These are phyloP conservation scores for Infundibulicybe gibba DNA, from an alignment of 768 basidiomycete species.

Conservation along the genomic window DNA sequence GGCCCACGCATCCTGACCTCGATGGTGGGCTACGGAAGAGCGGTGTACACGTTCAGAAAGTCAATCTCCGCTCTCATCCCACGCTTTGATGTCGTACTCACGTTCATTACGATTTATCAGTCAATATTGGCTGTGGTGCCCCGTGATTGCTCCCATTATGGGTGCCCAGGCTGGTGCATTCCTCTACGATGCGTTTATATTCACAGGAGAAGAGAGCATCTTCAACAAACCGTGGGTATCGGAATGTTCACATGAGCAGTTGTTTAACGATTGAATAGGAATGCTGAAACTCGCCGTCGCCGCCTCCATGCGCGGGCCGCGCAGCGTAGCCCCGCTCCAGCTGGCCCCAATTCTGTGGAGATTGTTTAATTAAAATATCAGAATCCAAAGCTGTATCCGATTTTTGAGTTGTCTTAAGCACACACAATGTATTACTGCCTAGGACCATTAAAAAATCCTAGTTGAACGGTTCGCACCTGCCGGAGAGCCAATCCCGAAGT, in stretches of 20 bases:
- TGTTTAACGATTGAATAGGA: not conserved
- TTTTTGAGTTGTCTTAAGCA: no score
- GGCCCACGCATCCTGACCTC: constrained; percentile 66
- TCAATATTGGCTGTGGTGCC: constrained; percentile 77
- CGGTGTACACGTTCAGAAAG: constrained; percentile 35
- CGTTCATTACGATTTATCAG: constrained; percentile 23
- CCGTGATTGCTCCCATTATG: constrained; percentile 51
- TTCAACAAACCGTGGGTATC: constrained; percentile 48
- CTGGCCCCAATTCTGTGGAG: constrained; percentile 8
- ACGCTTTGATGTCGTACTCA: not conserved
- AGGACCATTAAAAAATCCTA: no score
- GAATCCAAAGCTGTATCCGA: no score
- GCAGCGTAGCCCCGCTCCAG: constrained; percentile 6
- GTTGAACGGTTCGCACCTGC: no score
- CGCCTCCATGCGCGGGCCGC: constrained; percentile 6
- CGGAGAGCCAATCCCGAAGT: no score
- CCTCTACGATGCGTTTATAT: constrained; percentile 57
- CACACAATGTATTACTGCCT: no score
- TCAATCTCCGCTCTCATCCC: constrained; percentile 22
- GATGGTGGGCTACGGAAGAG: constrained; percentile 62
- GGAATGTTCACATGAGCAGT: no score
- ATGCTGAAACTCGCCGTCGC: constrained; percentile 6
- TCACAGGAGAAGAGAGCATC: constrained; percentile 51
- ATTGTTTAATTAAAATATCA: not conserved
- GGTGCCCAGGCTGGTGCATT: constrained; percentile 52